Percentiles rank a stretch among this genome's conserved stretches.
These are phyloP conservation scores for Golovinomyces cichoracearum DNA, from an alignment of 2,329 filamentous ascomycete species.

Conservation along the genomic window DNA sequence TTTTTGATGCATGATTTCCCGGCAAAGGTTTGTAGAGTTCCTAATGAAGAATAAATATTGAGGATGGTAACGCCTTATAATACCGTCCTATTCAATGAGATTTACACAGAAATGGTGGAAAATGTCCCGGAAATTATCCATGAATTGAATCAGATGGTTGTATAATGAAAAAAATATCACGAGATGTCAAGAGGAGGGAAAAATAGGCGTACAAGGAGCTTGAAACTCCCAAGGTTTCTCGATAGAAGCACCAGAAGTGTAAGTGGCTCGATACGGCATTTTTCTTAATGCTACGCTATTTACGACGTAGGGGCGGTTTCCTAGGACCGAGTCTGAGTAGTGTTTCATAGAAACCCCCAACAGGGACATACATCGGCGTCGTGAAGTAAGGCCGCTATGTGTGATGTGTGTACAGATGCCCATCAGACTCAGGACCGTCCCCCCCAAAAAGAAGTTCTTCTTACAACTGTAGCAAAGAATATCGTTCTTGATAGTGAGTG, in stretches of 20 bases:
- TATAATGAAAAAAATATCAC: neutral
- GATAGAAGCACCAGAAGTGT: neutral
- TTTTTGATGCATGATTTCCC: neutral
- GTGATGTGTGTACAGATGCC: neutral
- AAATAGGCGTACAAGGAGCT: neutral
- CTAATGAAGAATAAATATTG: too few species aligned
- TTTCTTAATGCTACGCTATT: neutral
- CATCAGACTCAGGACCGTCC: neutral
- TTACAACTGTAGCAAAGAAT: neutral
- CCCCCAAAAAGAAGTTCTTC: neutral
- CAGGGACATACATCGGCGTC: neutral
- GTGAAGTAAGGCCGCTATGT: neutral
- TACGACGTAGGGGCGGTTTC: neutral
- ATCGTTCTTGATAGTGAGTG: neutral
- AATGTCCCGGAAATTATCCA: too few species aligned
- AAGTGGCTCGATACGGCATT: neutral
- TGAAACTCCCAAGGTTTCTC: neutral
- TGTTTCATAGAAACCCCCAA: neutral
- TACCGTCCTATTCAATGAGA: too few species aligned
- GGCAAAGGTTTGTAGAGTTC: neutral
- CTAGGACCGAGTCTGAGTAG: neutral
- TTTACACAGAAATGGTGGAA: too few species aligned
- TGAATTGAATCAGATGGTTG: neutral
- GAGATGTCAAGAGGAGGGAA: neutral
- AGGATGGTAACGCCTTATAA: too few species aligned